Evolutionary conservation across 805 yeast genomes (phyloP).

Genomic region (Ogataea pini): DNA sequence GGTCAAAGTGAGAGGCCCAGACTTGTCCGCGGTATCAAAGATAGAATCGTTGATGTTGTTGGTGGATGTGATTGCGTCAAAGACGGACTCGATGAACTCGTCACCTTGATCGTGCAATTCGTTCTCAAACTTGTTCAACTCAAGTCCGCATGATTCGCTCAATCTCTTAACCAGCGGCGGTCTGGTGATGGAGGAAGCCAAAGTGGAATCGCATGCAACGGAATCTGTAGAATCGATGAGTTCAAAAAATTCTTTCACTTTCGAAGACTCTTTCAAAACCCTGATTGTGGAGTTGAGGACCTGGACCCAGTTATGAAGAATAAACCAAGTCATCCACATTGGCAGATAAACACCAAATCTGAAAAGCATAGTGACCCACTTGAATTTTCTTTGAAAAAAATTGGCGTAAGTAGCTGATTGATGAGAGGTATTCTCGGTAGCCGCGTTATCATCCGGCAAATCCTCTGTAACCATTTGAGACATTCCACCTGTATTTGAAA

Average conservation of each 20-base stretch:
- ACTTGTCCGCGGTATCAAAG: conserved; percentile 30
- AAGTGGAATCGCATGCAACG: neutral
- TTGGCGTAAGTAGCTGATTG: conserved; percentile 5
- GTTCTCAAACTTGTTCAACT: conserved; percentile 38
- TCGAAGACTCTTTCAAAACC: conserved; percentile 33
- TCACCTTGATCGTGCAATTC: conserved; percentile 63
- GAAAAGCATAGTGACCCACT: conserved; percentile 49
- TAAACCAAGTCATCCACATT: conserved; percentile 59
- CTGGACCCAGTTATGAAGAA: conserved; percentile 43
- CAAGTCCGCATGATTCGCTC: conserved; percentile 29
- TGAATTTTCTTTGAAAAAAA: conserved; percentile 36
- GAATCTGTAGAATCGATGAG: conserved; percentile 10
- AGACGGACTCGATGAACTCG: conserved; percentile 61
- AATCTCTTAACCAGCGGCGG: conserved; percentile 29
- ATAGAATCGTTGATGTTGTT: conserved; percentile 25
- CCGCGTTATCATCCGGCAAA: conserved; percentile 20
- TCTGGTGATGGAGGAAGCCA: conserved; percentile 9
- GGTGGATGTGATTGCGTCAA: conserved; percentile 52
- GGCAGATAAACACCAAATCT: conserved; percentile 59
- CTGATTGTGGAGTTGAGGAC: conserved; percentile 35
- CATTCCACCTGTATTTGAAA: conserved; percentile 10
- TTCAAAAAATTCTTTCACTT: conserved; percentile 25
- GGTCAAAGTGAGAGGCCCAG: conserved; percentile 25
- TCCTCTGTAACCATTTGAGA: conserved; percentile 25
- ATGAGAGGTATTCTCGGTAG: neutral